Base-by-base conservation (phyloP, 2,329 filamentous ascomycete species). In the Podosphaera leucotricha region DNA sequence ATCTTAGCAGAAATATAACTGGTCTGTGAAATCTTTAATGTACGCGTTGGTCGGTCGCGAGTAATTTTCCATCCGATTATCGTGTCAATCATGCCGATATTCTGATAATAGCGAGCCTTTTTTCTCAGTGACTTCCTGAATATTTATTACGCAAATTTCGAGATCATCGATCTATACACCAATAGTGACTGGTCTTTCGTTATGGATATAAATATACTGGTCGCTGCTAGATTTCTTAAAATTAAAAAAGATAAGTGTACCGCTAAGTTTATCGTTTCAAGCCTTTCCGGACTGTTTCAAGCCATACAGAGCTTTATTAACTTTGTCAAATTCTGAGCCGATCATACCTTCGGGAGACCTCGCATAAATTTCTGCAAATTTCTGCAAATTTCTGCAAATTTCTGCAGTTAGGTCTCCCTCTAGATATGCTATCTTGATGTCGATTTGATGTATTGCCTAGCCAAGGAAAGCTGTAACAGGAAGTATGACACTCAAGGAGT, bases 371-470 rank as follows among this genome's bases (percentile, higher is more conserved):
- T 38, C 8, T n/a, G n/a, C n/a, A n/a, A n/a, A n/a, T n/a, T n/a
- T n/a, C n/a, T n/a, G n/a, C n/a, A n/a, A n/a, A n/a, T 38, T 38
- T 8, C 15, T 6, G n/a, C 11, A 28, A 11, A 6, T 28, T 11
- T 28, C 24, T 13, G 8, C 16, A 5, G 8, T 19, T 19, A 38
- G 37, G 7, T 38, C 37, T 20, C 37, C 37, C 15, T 38, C 37
- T 22, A 38, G 37, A 38, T 38, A 38, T 38, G 37, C 37, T 38
- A 16, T 38, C 15, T 38, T 38, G 37, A 38, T 38, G 20, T 38
- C 18, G 16, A 38, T 38, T 38, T 38, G 37, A 16, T 38, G 11
- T 20, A 38, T 38, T 38, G 19, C 37, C 37, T 6, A 20, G 18
- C 20, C 11, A 38, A 19, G 37, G 15, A 38, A 38, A 20, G 37